phyloP scores from a whole-genome alignment of 2,329 filamentous ascomycete genomes.

The Claviceps sp. region DNA sequence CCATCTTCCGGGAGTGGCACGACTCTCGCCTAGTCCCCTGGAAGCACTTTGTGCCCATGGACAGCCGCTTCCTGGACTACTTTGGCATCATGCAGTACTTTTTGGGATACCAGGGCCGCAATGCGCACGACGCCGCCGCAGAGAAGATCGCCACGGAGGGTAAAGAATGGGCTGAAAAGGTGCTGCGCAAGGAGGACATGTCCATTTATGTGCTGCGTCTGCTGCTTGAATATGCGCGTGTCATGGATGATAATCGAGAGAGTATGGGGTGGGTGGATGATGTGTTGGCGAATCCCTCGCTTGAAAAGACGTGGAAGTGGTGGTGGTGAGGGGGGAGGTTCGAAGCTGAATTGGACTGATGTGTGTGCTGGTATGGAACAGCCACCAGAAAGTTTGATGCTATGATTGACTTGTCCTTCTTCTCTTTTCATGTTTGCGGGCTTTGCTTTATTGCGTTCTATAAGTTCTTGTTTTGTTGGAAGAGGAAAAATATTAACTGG shows the following conservation, averaged over 20 bases:
- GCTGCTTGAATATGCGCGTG: conserved; percentile 47
- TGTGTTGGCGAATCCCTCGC: conserved; percentile 22
- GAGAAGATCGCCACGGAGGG: conserved; percentile 52
- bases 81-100: conserved; percentile 67
- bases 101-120: conserved; percentile 38
- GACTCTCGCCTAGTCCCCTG: conserved; percentile 60
- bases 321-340: conserved; percentile 9
- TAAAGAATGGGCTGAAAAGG: conserved; percentile 54
- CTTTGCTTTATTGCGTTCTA: no score
- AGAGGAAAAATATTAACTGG: no score
- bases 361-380: no score
- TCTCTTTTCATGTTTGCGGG: no score
- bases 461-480: no score
- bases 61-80: conserved; percentile 58
- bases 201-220: conserved; percentile 54
- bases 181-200: conserved; percentile 61
- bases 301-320: conserved; percentile 18
- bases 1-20: conserved; percentile 71
- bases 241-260: conserved; percentile 38
- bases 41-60: conserved; percentile 73
- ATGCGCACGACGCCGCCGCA: conserved; percentile 42
- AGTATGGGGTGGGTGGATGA: conserved; percentile 43
- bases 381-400: no score
- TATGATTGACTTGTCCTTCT: no score
- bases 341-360: background rate